These are phyloP conservation scores for Cylindrotheca closterium DNA, from an alignment of 108 stramenopile genomes.

Conservation along the genomic window DNA sequence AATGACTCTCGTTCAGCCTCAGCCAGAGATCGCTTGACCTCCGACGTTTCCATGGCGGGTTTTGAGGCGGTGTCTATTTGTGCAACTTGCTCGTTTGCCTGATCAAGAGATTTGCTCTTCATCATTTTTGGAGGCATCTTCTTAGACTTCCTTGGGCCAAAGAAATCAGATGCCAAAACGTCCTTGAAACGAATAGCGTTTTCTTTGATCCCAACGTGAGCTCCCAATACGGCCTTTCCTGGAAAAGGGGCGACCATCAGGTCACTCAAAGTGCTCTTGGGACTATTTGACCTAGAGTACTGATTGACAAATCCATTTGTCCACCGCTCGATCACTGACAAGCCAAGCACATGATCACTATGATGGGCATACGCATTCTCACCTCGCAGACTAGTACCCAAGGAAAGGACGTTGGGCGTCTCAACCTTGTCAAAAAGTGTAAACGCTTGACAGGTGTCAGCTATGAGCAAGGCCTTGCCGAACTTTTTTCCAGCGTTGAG, in stretches of 20 bases:
- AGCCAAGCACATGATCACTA: constrained; percentile 49
- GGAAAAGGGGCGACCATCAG: constrained; percentile 43
- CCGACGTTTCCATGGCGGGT: too few relatives aligned
- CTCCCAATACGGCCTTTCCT: constrained; percentile 21
- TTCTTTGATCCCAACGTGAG: constrained; percentile 35
- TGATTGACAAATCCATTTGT: constrained; percentile 41
- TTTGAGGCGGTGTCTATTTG: too few relatives aligned
- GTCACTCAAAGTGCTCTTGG: constrained; percentile 25
- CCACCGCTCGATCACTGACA: constrained; percentile 79
- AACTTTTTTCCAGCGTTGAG: constrained; percentile 66
- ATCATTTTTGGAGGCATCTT: too few relatives aligned
- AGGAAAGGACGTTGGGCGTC: constrained; percentile 66
- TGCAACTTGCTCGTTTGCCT: too few relatives aligned
- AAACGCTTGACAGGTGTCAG: constrained; percentile 96
- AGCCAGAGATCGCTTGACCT: too few relatives aligned
- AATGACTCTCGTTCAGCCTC: too few relatives aligned
- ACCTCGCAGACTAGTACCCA: constrained; percentile 66
- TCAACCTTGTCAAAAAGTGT: constrained; percentile 69
- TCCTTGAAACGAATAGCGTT: constrained; percentile 12
- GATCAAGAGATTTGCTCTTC: too few relatives aligned
- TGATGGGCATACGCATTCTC: constrained; percentile 87
- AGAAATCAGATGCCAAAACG: constrained; percentile 59
- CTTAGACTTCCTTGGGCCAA: constrained; percentile 19
- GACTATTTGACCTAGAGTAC: constrained; percentile 8
- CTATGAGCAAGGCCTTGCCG: constrained; percentile 72